These are phyloP conservation scores for Linaria vulgaris DNA, from an alignment of 257 asterid species.

Conservation along the genomic window DNA sequence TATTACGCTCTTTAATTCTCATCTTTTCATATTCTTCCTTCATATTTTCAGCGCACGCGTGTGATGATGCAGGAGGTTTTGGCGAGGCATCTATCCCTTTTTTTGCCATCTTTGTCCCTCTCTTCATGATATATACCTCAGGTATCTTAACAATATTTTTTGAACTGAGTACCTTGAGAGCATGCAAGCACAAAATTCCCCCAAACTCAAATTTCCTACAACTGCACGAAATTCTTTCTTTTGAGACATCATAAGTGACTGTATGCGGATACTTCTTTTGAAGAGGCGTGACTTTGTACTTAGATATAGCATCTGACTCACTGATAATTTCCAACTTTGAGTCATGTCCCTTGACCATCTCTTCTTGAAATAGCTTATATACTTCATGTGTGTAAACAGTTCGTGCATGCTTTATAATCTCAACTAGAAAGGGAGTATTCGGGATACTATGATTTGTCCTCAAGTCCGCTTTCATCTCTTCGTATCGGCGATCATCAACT, in stretches of 20 bases:
- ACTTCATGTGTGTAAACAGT: background rate
- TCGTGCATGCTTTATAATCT: background rate
- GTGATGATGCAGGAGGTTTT: background rate
- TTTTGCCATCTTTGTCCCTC: conserved; percentile 1
- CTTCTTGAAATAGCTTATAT: conserved; percentile 3
- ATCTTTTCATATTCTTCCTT: background rate
- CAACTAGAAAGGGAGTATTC: background rate
- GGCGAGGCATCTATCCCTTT: background rate
- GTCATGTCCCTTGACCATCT: conserved; percentile 3
- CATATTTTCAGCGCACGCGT: too few species aligned
- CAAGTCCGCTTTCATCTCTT: conserved; percentile 1
- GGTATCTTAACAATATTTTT: background rate
- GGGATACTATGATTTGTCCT: background rate
- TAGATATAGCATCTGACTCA: background rate
- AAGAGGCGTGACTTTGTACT: background rate
- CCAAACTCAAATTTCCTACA: conserved; percentile 17
- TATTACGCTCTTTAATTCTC: background rate
- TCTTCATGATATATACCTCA: background rate
- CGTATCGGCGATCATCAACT: background rate
- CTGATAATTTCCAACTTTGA: background rate
- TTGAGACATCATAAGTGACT: background rate
- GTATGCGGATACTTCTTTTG: background rate
- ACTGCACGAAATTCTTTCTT: background rate
- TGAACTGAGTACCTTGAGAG: background rate
- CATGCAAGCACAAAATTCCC: conserved; percentile 5